phyloP scores from a whole-genome alignment of 345 rosid genomes.

The Chamaenerion angustifolium region DNA sequence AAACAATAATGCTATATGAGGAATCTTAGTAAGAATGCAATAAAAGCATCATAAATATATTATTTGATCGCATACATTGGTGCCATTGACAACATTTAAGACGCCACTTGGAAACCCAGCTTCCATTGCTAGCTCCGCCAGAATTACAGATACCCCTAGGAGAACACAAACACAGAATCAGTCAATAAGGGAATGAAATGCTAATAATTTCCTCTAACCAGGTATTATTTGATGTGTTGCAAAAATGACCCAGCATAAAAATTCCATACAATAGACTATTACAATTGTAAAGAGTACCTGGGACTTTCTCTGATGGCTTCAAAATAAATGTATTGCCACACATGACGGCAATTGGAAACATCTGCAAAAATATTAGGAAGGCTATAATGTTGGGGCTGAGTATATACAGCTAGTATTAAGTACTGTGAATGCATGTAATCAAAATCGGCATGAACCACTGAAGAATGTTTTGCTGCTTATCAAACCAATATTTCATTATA shows the following conservation, averaged over 20 bases:
- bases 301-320: conserved; percentile 39
- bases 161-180: conserved; percentile 4
- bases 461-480: too few species aligned
- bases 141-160: conserved; percentile 32
- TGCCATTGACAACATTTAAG: conserved; percentile 38
- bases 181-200: not conserved
- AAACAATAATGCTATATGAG: too few species aligned
- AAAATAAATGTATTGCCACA: conserved; percentile 43
- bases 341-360: conserved; percentile 34
- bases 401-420: not conserved
- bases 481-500: too few species aligned
- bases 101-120: conserved; percentile 47
- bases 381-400: not conserved
- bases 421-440: too few species aligned
- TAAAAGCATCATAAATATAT: not conserved
- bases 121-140: conserved; percentile 40
- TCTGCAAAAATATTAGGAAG: conserved; percentile 14
- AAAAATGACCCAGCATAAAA: not conserved
- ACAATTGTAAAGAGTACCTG: conserved; percentile 18
- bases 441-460: too few species aligned
- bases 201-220: not conserved
- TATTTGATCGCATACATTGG: conserved; percentile 17
- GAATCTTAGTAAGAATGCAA: too few species aligned
- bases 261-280: not conserved
- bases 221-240: not conserved